phyloP scores from a whole-genome alignment of 495 filamentous ascomycete species.

The Tuber indicum region DNA sequence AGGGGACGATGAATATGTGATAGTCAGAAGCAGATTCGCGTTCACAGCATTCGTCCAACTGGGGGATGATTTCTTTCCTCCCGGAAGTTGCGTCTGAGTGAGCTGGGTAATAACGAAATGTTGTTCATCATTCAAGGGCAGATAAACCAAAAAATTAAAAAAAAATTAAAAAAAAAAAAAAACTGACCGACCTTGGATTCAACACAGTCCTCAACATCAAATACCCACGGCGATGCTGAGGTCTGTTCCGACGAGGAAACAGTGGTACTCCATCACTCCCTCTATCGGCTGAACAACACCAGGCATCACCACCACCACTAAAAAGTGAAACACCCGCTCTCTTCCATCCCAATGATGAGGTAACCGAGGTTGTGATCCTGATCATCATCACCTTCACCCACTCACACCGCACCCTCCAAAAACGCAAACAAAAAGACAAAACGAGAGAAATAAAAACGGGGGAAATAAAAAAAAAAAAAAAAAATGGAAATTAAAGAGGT shows the following conservation, averaged over 20 bases:
- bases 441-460: neutral
- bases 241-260: neutral
- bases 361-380: neutral
- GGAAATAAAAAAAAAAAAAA: no score
- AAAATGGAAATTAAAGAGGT: neutral
- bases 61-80: conserved; percentile 24
- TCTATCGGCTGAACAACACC: neutral
- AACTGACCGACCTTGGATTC: conserved; percentile 38
- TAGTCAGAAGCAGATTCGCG: conserved; percentile 41
- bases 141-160: conserved; percentile 10
- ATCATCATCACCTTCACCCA: neutral
- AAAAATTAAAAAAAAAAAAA: conserved; percentile 19
- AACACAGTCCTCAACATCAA: conserved; percentile 31
- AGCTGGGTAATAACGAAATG: conserved; percentile 36
- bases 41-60: conserved; percentile 38
- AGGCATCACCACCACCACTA: neutral
- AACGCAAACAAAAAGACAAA: neutral
- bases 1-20: neutral
- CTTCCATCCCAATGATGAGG: neutral
- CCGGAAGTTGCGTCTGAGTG: conserved; percentile 38
- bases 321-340: neutral
- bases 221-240: conserved; percentile 26
- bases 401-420: neutral
- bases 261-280: neutral
- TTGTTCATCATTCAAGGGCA: conserved; percentile 26